A percentile compares a stretch with the other conserved stretches of the same genome.
phyloP scores from a whole-genome alignment of 371 early-diverging fungal species.

The Circinella umbellata region DNA sequence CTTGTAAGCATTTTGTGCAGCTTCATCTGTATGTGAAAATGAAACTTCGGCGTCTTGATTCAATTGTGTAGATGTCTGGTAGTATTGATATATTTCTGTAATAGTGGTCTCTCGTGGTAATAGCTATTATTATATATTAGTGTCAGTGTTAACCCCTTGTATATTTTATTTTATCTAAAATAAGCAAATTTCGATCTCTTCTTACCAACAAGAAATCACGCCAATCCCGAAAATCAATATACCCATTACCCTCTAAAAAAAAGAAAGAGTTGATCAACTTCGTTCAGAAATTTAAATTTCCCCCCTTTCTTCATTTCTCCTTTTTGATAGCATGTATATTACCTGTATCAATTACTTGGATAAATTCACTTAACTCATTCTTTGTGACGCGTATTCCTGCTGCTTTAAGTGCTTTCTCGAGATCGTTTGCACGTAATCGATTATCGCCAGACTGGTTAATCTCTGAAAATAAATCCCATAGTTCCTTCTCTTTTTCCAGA shows the following conservation, averaged over 20 bases:
- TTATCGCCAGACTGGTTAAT: conserved; percentile 69
- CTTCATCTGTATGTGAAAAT: conserved; percentile 56
- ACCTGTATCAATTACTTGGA: conserved; percentile 70
- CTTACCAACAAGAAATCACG: conserved; percentile 76
- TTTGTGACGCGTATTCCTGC: conserved; percentile 70
- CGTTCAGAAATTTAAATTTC: too few relatives aligned
- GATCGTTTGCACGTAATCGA: conserved; percentile 61
- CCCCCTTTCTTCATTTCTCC: too few relatives aligned
- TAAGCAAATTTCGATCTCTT: background rate
- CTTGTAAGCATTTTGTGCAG: conserved; percentile 49
- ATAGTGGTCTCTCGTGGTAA: conserved; percentile 51
- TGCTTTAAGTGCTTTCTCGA: conserved; percentile 57
- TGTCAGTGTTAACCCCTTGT: background rate
- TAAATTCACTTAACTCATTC: conserved; percentile 67
- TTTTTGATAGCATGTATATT: background rate
- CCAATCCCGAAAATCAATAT: conserved; percentile 78
- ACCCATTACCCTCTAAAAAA: conserved; percentile 62
- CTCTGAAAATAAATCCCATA: conserved; percentile 71
- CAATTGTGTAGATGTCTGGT: conserved; percentile 60
- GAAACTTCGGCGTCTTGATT: conserved; percentile 66
- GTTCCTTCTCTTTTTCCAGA: conserved; percentile 67
- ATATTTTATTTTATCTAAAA: too few relatives aligned
- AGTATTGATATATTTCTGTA: conserved; percentile 67
- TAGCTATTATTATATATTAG: conserved; percentile 20
- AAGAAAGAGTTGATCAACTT: background rate